Evolutionary conservation across 2,329 filamentous ascomycete genomes (phyloP).

Genomic region (Alternaria postmessia): DNA sequence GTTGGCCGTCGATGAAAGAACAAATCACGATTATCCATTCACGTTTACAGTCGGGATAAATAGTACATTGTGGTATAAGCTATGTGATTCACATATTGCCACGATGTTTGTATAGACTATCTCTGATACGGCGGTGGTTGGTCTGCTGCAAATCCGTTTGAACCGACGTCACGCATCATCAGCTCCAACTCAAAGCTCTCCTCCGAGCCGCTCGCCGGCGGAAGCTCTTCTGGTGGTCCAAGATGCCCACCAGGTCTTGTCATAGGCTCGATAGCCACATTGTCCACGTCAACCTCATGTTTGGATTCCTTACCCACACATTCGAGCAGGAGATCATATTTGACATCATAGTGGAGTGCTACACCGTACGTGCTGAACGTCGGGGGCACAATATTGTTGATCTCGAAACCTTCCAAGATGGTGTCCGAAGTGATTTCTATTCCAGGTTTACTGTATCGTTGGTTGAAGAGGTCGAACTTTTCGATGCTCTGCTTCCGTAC

Average conservation of each 20-base stretch:
- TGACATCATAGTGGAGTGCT: slow-evolving; percentile 25
- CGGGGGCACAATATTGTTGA: slow-evolving; percentile 26
- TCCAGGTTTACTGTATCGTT: slow-evolving; percentile 30
- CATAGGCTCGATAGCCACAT: slow-evolving; percentile 28
- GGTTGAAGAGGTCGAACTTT: slow-evolving; percentile 31
- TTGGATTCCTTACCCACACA: slow-evolving; percentile 31
- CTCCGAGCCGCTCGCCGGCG: slow-evolving; percentile 7
- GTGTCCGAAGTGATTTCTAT: slow-evolving; percentile 19
- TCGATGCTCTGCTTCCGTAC: slow-evolving; percentile 15
- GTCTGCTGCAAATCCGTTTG: background rate
- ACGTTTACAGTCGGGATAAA: background rate
- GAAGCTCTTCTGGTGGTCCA: slow-evolving; percentile 23
- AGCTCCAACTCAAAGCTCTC: slow-evolving; percentile 10
- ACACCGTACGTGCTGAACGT: slow-evolving; percentile 32
- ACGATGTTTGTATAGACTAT: background rate
- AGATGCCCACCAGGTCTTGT: slow-evolving; percentile 26
- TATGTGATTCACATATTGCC: background rate
- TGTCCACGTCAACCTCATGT: slow-evolving; percentile 21
- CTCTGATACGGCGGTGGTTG: slow-evolving; percentile 14
- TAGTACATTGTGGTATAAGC: background rate
- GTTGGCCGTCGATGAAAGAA: background rate
- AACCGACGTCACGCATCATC: slow-evolving; percentile 1
- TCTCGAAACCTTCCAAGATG: slow-evolving; percentile 16
- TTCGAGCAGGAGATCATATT: slow-evolving; percentile 27
- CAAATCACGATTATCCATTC: background rate